Evolutionary conservation across 441 rosid species (phyloP), one percentile per base, ranked within the genome.

Genomic region (Euphorbia schlechtendalii): DNA sequence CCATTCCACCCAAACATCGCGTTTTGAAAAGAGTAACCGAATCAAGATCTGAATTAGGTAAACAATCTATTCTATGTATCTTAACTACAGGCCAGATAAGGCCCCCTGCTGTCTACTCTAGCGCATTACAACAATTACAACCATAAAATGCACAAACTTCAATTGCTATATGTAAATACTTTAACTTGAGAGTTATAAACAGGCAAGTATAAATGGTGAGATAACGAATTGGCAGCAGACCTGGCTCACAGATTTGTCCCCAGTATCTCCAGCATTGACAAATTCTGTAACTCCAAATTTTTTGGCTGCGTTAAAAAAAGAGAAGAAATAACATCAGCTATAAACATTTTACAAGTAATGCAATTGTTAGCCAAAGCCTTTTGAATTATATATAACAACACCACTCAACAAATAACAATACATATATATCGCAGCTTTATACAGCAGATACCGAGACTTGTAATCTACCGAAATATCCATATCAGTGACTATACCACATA

Each of bases 201-300:
- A 27, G 52, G 43, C n/a, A n/a, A 51, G 48, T 5, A 54, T 54
- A 40, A 54, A 22, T 17, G 12, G 20, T 38, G 54, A 53, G 51
- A 54, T 25, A 43, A 61, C 8, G 48, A 18, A 54, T 41, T 45
- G 65, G 27, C n/a, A 57, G 43, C 40, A 64, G 59, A 87, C 96
- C 92, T 87, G 82, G 77, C 90, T 80, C 64, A 81, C 71, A 27
- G 90, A 66, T 69, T 74, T 83, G 59, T 81, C 67, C 10, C 71
- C 84, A 10, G 68, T 53, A 40, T 78, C 81, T 74, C 63, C 80
- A 32, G 88, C 56, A 71, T 77, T 77, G 66, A 92, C 79, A 69
- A 87, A 92, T 34, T 89, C 96, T 3, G 86, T 81, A 53, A 87
- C 71, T 49, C 92, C 96, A 67, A 87, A 89, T 22, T 74, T 79